Evolutionary conservation across 495 filamentous ascomycete genomes (phyloP).

Genomic region (Xylaria acuta): DNA sequence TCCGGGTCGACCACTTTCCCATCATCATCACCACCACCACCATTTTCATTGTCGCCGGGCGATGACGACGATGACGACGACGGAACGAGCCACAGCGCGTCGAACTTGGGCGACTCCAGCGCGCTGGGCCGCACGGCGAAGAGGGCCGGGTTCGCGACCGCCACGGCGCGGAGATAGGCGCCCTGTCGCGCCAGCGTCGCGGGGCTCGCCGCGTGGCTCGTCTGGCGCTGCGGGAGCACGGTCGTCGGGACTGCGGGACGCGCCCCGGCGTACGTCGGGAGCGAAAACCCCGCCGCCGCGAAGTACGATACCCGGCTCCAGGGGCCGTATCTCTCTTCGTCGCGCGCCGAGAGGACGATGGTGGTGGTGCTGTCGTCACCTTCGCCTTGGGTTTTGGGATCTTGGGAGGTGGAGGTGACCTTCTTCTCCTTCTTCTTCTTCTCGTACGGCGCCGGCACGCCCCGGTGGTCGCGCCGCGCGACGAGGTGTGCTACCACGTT

Average conservation of each 20-base stretch:
- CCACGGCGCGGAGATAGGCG: conserved; percentile 26
- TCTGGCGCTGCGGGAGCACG: conserved; percentile 46
- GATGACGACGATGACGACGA: too few relatives aligned
- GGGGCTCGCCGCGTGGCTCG: not conserved
- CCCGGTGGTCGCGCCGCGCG: conserved; percentile 36
- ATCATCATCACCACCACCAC: too few relatives aligned
- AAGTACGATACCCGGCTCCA: conserved; percentile 11
- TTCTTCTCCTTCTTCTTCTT: not conserved
- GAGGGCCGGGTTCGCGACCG: conserved; percentile 27
- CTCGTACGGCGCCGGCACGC: conserved; percentile 28
- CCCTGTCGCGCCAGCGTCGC: not conserved
- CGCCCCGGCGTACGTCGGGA: conserved; percentile 15
- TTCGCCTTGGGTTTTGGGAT: not conserved
- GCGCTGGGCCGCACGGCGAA: conserved; percentile 31
- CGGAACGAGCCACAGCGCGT: conserved; percentile 35
- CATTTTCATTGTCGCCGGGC: too few relatives aligned
- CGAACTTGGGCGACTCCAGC: conserved; percentile 38
- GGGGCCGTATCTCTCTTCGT: conserved; percentile 20
- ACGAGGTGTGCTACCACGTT: conserved; percentile 33
- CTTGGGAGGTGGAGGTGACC: too few relatives aligned
- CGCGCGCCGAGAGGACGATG: conserved; percentile 18
- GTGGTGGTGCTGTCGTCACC: conserved; percentile 1
- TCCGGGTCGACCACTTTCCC: not conserved
- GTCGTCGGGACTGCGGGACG: conserved; percentile 37
- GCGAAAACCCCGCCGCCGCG: not conserved